A percentile compares a stretch with the other conserved stretches of the same genome.
Evolutionary conservation across 306 rosid species (phyloP).

Genomic region (Sophora flavescens): DNA sequence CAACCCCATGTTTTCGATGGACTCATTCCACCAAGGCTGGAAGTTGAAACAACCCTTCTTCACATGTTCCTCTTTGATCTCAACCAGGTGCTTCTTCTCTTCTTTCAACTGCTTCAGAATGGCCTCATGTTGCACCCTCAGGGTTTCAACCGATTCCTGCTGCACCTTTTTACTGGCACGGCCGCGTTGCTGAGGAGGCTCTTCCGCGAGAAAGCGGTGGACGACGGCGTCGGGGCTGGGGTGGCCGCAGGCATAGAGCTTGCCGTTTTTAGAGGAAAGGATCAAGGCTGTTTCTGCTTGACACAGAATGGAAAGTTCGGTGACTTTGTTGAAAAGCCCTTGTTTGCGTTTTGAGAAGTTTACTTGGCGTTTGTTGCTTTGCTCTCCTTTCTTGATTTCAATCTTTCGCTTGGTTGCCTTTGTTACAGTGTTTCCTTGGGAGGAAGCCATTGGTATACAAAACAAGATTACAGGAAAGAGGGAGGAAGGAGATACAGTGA

Average conservation of each 20-base stretch:
- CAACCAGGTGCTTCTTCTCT: not conserved
- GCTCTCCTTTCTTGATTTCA: constrained; percentile 57
- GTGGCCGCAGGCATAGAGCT: constrained; percentile 62
- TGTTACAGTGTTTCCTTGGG: not conserved
- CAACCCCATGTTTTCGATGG: constrained; percentile 39
- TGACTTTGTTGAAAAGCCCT: constrained; percentile 72
- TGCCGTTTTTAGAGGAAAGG: constrained; percentile 60
- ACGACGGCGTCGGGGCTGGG: constrained; percentile 38
- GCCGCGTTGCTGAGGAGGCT: accelerated
- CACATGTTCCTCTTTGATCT: not conserved
- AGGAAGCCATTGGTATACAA: not conserved
- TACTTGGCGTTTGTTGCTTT: constrained; percentile 48
- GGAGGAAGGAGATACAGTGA: not conserved
- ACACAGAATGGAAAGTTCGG: constrained; percentile 67
- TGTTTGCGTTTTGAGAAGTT: constrained; percentile 69
- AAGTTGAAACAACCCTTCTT: not conserved
- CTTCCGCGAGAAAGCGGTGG: not conserved
- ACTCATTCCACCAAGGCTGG: constrained; percentile 32
- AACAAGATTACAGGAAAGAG: too few relatives aligned
- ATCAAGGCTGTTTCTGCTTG: constrained; percentile 53
- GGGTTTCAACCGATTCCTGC: not conserved
- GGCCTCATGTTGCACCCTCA: not conserved
- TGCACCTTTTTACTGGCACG: not conserved
- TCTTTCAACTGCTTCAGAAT: not conserved
- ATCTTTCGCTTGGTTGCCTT: constrained; percentile 43